Base-by-base conservation (phyloP, 164 flowering plant genomes). In the Piper betle region DNA sequence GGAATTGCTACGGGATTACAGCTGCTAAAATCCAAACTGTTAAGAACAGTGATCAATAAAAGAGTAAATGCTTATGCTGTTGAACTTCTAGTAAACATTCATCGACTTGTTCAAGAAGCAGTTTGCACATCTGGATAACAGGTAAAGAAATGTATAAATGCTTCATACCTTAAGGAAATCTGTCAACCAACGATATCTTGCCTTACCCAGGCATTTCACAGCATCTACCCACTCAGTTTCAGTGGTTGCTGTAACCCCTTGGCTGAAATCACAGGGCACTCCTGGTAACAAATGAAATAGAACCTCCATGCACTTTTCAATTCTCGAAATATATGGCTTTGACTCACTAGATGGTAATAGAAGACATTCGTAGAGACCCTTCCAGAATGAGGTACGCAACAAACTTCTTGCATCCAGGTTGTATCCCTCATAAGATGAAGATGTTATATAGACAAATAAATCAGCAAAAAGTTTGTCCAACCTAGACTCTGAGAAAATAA, bases 381-480 rank as follows among this genome's bases (percentile, higher is more conserved):
- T 86, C 97, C 99, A 94, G 75, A 84, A 84, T 17, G 91, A 85
- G 62, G 76, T 68, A 19, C 83, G 77, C 59, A 94, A 68, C 37
- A 67, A 65, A 52, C 72, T 75, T 72, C 78, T 77, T 72, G 79
- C 69, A 56, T 63, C 68, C 40, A 67, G 41, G 58, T 68, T 65
- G 67, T 72, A 75, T 5, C 39, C 68, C 57, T 69, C 74, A 56
- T 72, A 63, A 12, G 78, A 72, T 56, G 81, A 71, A 63, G 57
- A 38, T 58, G 77, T 68, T 57, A 93, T 72, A 72, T 75, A 80
- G 33, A 65, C 58, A 58, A 75, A 58, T 60, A 88, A 65, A 66
- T 88, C 93, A 62, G 74, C 73, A 61, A 81, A 81, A 56, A 94
- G 73, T 66, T 85, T 88, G 73, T 71, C 79, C 67, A 79, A 64